Base-by-base conservation (phyloP, 2,329 filamentous ascomycete genomes). In the Ophiocordyceps camponoti-leonardi region DNA sequence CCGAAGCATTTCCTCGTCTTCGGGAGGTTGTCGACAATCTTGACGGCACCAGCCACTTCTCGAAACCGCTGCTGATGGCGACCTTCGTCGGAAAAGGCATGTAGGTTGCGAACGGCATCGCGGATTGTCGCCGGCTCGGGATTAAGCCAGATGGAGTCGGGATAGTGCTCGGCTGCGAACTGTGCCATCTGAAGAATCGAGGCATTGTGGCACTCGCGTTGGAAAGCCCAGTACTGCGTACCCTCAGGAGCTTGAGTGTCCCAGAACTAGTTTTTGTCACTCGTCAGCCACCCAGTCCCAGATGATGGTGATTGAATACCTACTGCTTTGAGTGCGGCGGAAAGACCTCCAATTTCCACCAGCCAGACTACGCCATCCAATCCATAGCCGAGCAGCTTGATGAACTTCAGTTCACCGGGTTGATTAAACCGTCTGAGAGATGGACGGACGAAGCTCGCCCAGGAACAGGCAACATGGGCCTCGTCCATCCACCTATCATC, bases 81-180 rank as follows among this genome's bases (percentile, higher is more conserved):
- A 39, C 44, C 39, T 23, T 45, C 44, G 44, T 45, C 23, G 41
- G 44, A 41, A 31, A 45, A 45, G 8, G 44, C 44, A n/a, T 45
- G 26, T 31, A 45, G 35, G 41, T 41, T 45, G 35, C 22, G 35
- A 7, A 45, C 2, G 10, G 44, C 44, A 41, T 41, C 44, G 37
- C 12, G 14, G 20, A 41, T 31, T n/a, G 44, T 45, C 41, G 13
- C 41, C 22, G 44, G 44, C 11, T 45, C 26, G 22, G 44, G 44
- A 23, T 41, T 45, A 10, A 45, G 44, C 44, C 44, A 42, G 20
- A 45, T 18, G 3, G 37, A 45, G 23, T 45, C 37, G 44, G 43
- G 18, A 20, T 30, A 31, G 33, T 45, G 44, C 22, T 45, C 37
- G 37, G 20, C 41, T 45, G 44, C 44, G 39, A 45, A 41, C 16